Conservation (phyloP, 306 rosid genomes). For the Lupinus albus region DNA sequence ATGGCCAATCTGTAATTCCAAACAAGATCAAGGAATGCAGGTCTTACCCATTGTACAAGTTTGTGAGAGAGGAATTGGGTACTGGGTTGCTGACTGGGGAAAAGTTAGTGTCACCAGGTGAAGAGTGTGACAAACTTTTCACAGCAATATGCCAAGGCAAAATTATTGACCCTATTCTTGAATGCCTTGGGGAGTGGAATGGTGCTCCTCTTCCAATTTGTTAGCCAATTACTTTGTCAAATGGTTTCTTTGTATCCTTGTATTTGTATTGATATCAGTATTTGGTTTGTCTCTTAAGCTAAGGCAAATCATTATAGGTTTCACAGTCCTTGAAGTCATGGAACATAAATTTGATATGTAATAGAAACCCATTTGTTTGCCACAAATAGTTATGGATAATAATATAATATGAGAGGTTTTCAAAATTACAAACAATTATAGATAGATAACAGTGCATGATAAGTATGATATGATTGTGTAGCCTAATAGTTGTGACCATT, state of each 20-base stretch:
- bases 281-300: conserved; percentile 40
- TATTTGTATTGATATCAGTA: conserved; percentile 19
- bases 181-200: conserved; percentile 76
- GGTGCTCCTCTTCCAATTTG: conserved; percentile 84
- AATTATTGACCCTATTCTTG: conserved; percentile 78
- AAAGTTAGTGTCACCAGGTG: conserved; percentile 69
- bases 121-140: conserved; percentile 78
- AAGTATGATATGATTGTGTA: no score
- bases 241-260: conserved; percentile 32
- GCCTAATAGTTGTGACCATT: no score
- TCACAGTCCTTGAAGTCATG: conserved; percentile 24
- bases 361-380: conserved; percentile 35
- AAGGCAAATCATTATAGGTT: conserved; percentile 33
- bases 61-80: conserved; percentile 74
- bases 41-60: conserved; percentile 82
- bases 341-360: conserved; percentile 37
- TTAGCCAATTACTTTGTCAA: conserved; percentile 37
- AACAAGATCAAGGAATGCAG: conserved; percentile 77
- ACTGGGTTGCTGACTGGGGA: conserved; percentile 68
- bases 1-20: conserved; percentile 50
- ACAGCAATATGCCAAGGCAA: conserved; percentile 78
- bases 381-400: conserved; percentile 24
- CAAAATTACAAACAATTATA: no score
- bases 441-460: no score
- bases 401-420: conserved; percentile 23